These are phyloP conservation scores for Boechera divaricarpa DNA, from an alignment of 345 rosid species.

Conservation along the genomic window DNA sequence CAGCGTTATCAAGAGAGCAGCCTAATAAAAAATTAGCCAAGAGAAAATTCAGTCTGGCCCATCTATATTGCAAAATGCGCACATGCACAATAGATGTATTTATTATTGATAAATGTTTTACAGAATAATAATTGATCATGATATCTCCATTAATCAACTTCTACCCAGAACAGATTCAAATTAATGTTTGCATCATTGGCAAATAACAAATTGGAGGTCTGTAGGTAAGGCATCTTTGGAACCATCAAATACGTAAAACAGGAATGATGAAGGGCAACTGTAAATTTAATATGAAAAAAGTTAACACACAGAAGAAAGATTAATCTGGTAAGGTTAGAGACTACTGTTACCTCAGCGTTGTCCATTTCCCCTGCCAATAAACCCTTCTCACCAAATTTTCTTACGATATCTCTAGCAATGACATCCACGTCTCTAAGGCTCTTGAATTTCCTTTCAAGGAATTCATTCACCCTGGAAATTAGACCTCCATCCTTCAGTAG, in stretches of 20 bases:
- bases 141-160: slow-evolving; percentile 16
- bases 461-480: slow-evolving; percentile 54
- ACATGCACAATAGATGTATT: neutral
- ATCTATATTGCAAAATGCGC: slow-evolving; percentile 15
- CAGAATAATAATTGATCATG: slow-evolving; percentile 4
- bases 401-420: slow-evolving; percentile 54
- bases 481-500: slow-evolving; percentile 60
- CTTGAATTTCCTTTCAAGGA: slow-evolving; percentile 59
- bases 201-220: neutral
- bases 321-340: slow-evolving; percentile 10
- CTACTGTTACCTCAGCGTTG: slow-evolving; percentile 55
- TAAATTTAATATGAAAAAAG: slow-evolving; percentile 12
- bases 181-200: slow-evolving; percentile 11
- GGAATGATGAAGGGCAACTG: slow-evolving; percentile 19
- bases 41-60: slow-evolving; percentile 4
- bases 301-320: slow-evolving; percentile 8
- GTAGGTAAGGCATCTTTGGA: neutral
- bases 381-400: slow-evolving; percentile 41
- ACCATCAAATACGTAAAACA: slow-evolving; percentile 25
- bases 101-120: neutral
- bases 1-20: slow-evolving; percentile 17
- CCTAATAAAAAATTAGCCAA: neutral
- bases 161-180: slow-evolving; percentile 20
- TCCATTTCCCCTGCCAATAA: slow-evolving; percentile 46
- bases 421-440: slow-evolving; percentile 65